Evolutionary conservation across 345 rosid genomes (phyloP).

Genomic region (Salix udensis): DNA sequence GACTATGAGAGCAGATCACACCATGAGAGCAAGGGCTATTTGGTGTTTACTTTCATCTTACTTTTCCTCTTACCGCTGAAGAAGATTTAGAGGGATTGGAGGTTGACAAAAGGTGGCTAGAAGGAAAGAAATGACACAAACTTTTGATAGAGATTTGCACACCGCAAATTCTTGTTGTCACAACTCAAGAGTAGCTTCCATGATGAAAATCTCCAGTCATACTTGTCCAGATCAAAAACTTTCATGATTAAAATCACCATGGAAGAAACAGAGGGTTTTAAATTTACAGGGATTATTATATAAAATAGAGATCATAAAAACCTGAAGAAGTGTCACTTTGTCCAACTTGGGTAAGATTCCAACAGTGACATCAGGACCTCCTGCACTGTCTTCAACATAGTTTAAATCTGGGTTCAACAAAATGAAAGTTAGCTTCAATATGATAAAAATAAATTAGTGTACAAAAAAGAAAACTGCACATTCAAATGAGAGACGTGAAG

Average conservation of each 20-base stretch:
- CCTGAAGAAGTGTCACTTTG: conserved; percentile 98
- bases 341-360: conserved; percentile 79
- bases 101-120: background rate
- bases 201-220: background rate
- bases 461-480: background rate
- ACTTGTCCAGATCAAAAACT: background rate
- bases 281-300: background rate
- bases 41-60: too few species aligned
- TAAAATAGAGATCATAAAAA: conserved; percentile 20
- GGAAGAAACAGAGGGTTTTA: background rate
- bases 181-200: background rate
- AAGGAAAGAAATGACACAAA: background rate
- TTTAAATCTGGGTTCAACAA: conserved; percentile 52
- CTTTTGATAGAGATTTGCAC: background rate
- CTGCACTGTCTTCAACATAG: conserved; percentile 93
- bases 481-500: background rate
- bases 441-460: background rate
- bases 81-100: too few species aligned
- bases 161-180: background rate
- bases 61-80: too few species aligned
- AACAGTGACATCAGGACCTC: conserved; percentile 93
- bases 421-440: background rate
- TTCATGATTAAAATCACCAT: background rate
- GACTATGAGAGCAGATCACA: too few species aligned
- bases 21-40: too few species aligned